Evolutionary conservation across 306 rosid species (phyloP).

Genomic region (Dryas drummondii): DNA sequence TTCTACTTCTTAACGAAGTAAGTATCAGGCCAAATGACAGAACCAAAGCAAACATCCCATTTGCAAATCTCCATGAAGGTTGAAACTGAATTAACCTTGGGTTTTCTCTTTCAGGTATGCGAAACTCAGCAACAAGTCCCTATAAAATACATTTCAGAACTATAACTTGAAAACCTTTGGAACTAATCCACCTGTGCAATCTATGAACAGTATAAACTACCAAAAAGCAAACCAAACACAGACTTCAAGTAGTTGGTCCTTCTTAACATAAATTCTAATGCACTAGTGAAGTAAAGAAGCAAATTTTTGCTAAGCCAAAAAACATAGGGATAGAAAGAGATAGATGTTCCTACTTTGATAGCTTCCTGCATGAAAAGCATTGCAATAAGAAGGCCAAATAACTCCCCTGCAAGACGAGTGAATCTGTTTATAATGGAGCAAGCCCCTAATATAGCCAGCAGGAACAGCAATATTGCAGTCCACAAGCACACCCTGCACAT

Average conservation of each 20-base stretch:
- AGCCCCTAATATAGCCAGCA: slow-evolving; percentile 74
- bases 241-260: neutral
- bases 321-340: slow-evolving; percentile 10
- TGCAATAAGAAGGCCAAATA: slow-evolving; percentile 86
- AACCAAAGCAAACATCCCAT: slow-evolving; percentile 84
- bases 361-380: slow-evolving; percentile 89
- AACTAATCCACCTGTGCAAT: neutral
- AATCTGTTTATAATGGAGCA: slow-evolving; percentile 80
- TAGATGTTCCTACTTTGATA: slow-evolving; percentile 47
- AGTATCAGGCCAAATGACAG: slow-evolving; percentile 73
- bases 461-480: slow-evolving; percentile 69
- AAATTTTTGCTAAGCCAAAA: slow-evolving; percentile 5
- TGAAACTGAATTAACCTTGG: slow-evolving; percentile 55
- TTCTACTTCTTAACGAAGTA: slow-evolving; percentile 67
- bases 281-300: slow-evolving; percentile 11
- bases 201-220: neutral
- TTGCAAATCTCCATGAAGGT: slow-evolving; percentile 79
- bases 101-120: slow-evolving; percentile 56
- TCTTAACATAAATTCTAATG: neutral
- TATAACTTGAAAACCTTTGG: neutral
- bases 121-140: slow-evolving; percentile 70
- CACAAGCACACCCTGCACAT: slow-evolving; percentile 71
- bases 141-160: slow-evolving; percentile 30
- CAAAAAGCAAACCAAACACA: neutral
- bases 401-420: slow-evolving; percentile 76